Conservation (phyloP, 768 basidiomycete genomes). For the Pholiota conissans region DNA sequence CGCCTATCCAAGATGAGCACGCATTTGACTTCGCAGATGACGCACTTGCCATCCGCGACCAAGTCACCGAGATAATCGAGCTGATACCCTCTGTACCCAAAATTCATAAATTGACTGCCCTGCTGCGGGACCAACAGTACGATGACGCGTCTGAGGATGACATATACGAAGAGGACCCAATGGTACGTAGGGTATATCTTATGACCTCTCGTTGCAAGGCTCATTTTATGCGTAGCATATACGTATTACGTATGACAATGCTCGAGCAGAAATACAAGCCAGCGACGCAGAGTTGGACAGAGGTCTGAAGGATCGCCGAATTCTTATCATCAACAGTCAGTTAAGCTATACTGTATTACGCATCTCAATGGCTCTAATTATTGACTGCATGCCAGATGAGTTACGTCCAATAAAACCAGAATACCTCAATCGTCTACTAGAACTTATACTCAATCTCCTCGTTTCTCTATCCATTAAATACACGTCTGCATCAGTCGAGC, state of each 20-base stretch:
- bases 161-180: slow-evolving; percentile 17
- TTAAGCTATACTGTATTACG: background rate
- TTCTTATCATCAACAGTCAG: slow-evolving; percentile 73
- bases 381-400: slow-evolving; percentile 46
- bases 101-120: slow-evolving; percentile 59
- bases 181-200: slow-evolving; percentile 4
- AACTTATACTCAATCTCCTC: slow-evolving; percentile 72
- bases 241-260: slow-evolving; percentile 60
- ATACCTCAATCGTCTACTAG: slow-evolving; percentile 71
- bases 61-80: slow-evolving; percentile 84
- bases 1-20: slow-evolving; percentile 40
- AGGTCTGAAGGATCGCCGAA: slow-evolving; percentile 66
- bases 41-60: slow-evolving; percentile 71
- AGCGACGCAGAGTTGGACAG: slow-evolving; percentile 71
- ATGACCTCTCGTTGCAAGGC: background rate
- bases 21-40: slow-evolving; percentile 32
- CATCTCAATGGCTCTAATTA: too few species aligned
- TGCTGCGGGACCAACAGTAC: slow-evolving; percentile 70
- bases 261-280: slow-evolving; percentile 71
- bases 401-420: slow-evolving; percentile 71
- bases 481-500: slow-evolving; percentile 53
- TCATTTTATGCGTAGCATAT: slow-evolving; percentile 17
- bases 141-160: slow-evolving; percentile 69
- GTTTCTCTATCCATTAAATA: slow-evolving; percentile 60
- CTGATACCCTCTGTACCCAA: slow-evolving; percentile 76